These are phyloP conservation scores for Alternaria sp. DNA, from an alignment of 2,329 filamentous ascomycete species.

Conservation along the genomic window DNA sequence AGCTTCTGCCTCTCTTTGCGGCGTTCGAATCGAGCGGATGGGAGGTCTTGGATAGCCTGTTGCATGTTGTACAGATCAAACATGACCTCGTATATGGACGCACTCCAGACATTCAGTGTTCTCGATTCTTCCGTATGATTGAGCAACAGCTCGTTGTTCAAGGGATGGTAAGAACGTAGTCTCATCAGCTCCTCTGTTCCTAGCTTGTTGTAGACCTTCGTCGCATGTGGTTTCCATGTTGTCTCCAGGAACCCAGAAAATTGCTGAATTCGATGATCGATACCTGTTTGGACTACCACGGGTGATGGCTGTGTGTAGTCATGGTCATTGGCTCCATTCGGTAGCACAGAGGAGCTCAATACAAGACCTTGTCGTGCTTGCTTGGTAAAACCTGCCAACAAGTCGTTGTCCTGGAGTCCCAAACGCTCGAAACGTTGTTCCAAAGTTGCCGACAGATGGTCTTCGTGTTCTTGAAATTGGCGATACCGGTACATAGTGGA, in stretches of 20 bases:
- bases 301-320: conserved; percentile 3
- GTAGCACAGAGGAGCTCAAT: neutral
- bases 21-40: conserved; percentile 45
- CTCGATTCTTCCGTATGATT: conserved; percentile 26
- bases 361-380: conserved; percentile 32
- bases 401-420: conserved; percentile 39
- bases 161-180: conserved; percentile 53
- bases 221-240: conserved; percentile 26
- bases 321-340: conserved; percentile 8
- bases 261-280: conserved; percentile 18
- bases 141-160: conserved; percentile 57
- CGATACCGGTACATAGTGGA: conserved; percentile 52
- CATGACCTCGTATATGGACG: conserved; percentile 41
- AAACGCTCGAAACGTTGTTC: conserved; percentile 49
- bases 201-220: conserved; percentile 13
- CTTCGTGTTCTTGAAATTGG: conserved; percentile 30
- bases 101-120: conserved; percentile 24
- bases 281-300: neutral
- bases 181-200: conserved; percentile 23
- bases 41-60: conserved; percentile 35
- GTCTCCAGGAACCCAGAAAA: conserved; percentile 47
- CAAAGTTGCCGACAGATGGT: conserved; percentile 16
- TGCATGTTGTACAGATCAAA: conserved; percentile 45
- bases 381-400: conserved; percentile 44
- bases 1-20: conserved; percentile 49